Evolutionary conservation across 495 filamentous ascomycete species (phyloP), one percentile per base, ranked within the genome.

Genomic region (Talaromyces liani): DNA sequence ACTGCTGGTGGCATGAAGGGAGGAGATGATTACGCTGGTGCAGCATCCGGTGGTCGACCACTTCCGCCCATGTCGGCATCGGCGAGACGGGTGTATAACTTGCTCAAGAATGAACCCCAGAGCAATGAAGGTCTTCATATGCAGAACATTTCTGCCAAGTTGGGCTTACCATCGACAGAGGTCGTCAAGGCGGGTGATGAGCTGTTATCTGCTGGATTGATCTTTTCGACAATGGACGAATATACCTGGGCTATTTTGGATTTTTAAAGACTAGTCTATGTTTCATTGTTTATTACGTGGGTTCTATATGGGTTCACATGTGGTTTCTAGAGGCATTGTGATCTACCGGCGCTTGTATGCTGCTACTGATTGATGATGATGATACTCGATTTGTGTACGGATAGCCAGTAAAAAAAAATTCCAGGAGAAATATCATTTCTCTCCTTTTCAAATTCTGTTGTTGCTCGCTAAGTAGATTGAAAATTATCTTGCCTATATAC

Each of bases 171-270:
- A 2, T 71, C 84, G 29, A 77, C 79, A 27, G 91, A 96, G 55
- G 89, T 96, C 20, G 69, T 83, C 57, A 84, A 81, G 55, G 95
- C 88, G 36, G 86, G 87, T 8, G 88, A 94, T 63, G 92, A 97
- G 75, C 71, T 98, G 71, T 67, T 93, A 47, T 77, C 71, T 6
- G 71, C 84, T 24, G 91, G 92, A 55, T 67, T 91, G 69, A 90
- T 95, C 58, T 98, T 91, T 74, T 91, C 92, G 58, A 98, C 95
- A 10, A 78, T 93, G 27, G 92, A 98, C 77, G 94, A 98, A 67
- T 72, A 82, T 62, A 92, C 89, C 0, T 92, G 87, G 83, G 88
- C 88, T 29, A 75, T 91, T 64, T 75, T 92, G 36, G 87, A 91
- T 25, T 84, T 80, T 61, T 88, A 72, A 65, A 63, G 36, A 56